Base-by-base conservation (phyloP, 257 asterid genomes). In the Fraxinus anomala region DNA sequence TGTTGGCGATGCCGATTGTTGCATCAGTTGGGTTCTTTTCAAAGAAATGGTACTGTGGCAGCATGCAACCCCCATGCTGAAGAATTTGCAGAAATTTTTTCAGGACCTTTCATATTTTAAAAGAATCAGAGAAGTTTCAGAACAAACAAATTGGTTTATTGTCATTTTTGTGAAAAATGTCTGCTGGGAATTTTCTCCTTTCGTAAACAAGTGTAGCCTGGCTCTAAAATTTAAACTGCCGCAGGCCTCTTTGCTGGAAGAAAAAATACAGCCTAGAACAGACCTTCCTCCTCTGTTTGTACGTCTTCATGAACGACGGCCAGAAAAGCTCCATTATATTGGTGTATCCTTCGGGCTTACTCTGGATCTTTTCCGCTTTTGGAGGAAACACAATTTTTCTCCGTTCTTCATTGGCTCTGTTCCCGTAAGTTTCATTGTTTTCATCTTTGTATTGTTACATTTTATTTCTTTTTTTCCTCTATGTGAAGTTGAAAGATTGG, bases 341-440 rank as follows among this genome's bases (percentile, higher is more conserved):
- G 97, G 99, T 14, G 99, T 93, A 69, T 96, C 99, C 4, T 96
- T 96, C 80, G 98, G 97, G 70, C 98, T 96, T 72, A 93, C 97
- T 70, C 86, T 84, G 75, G 96, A 93, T 78, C 99, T 96, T 81
- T 90, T 92, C 79, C 89, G 97, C 68, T 96, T 96, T 74, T 96
- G 99, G 99, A 92, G 92, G 89, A 96, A 84, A 74, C 99, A 88
- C 79, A 89, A 87, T 82, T 96, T 93, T 84, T 94, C 88, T 81
- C 99, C 99, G 26, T 96, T 96, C 87, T 96, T 88, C 82, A 90
- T 93, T 73, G 87, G 93, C 84, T 84, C 84, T 40, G 81, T 83
- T 81, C 91, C 98, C 69, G 98, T 87, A 83, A 82, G 94, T 79
- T 71, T 12, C 3, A 8, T 65, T 49, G 40, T 61, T 65, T 68